These are phyloP conservation scores for Cyclotella sp. DNA, from an alignment of 108 stramenopile species.

Conservation along the genomic window DNA sequence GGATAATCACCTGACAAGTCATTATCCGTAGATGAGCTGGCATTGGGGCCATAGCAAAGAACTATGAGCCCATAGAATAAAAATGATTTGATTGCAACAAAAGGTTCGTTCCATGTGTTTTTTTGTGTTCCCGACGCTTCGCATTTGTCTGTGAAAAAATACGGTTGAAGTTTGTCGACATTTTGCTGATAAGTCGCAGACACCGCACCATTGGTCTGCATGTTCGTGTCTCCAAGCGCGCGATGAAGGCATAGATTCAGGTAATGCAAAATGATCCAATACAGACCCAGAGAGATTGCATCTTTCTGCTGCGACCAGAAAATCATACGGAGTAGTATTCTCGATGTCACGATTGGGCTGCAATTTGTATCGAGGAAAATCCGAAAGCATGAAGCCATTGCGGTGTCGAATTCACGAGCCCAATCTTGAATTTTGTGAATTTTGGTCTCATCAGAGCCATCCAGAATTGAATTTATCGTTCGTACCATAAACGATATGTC, in stretches of 20 bases:
- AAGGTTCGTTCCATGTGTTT: neutral
- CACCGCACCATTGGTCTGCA: neutral
- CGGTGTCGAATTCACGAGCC: constrained; percentile 14
- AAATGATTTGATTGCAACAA: constrained; percentile 37
- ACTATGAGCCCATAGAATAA: constrained; percentile 41
- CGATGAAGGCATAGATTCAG: constrained; percentile 14
- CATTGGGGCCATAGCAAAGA: constrained; percentile 16
- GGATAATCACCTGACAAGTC: neutral
- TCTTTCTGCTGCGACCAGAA: constrained; percentile 37
- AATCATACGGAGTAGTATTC: constrained; percentile 32
- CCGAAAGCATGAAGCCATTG: constrained; percentile 24
- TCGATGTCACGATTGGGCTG: constrained; percentile 1
- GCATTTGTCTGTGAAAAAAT: neutral
- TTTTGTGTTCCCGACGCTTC: neutral
- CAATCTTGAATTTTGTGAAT: neutral
- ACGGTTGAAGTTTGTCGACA: constrained; percentile 2
- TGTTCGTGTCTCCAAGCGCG: neutral
- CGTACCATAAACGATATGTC: constrained; percentile 24
- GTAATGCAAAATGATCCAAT: constrained; percentile 22
- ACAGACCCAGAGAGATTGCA: constrained; percentile 10
- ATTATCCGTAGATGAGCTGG: neutral
- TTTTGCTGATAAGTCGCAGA: neutral
- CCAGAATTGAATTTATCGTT: constrained; percentile 37
- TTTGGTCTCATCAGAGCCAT: constrained; percentile 2
- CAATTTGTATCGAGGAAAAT: constrained; percentile 11